Conservation (phyloP, 2,329 filamentous ascomycete species). For the Colletotrichum sp. region DNA sequence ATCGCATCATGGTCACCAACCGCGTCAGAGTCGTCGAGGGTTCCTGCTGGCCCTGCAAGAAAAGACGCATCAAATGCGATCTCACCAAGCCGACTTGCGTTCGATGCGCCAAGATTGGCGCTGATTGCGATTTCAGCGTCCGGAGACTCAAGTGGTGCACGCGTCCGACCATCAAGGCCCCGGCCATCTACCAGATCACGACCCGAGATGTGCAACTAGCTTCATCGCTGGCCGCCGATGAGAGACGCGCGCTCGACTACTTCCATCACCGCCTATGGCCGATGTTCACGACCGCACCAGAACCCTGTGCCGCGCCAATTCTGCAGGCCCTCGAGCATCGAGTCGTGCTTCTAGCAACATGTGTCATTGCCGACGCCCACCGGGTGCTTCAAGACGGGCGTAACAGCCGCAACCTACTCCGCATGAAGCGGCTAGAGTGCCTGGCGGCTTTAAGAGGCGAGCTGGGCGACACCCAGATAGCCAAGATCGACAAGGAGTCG, state of each 20-base stretch:
- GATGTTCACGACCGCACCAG: constrained; percentile 29
- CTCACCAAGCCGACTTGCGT: constrained; percentile 35
- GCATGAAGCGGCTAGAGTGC: constrained; percentile 33
- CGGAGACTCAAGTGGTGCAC: constrained; percentile 47
- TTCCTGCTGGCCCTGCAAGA: constrained; percentile 43
- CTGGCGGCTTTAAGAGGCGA: constrained; percentile 36
- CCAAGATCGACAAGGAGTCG: constrained; percentile 31
- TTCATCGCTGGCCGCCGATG: constrained; percentile 29
- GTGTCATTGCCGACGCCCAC: constrained; percentile 36
- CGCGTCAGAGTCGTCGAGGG: constrained; percentile 26
- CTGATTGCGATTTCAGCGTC: constrained; percentile 35
- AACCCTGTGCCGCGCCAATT: constrained; percentile 34
- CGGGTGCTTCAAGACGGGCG: constrained; percentile 34
- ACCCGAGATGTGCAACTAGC: constrained; percentile 25
- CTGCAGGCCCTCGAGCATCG: constrained; percentile 35
- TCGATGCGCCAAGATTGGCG: constrained; percentile 30
- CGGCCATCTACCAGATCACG: constrained; percentile 32
- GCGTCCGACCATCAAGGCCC: constrained; percentile 33
- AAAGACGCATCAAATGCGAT: constrained; percentile 39
- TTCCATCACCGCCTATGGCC: constrained; percentile 37
- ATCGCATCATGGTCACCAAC: not conserved
- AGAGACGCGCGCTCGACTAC: constrained; percentile 35
- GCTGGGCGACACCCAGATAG: constrained; percentile 25
- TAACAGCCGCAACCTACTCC: constrained; percentile 27
- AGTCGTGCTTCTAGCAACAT: constrained; percentile 35